phyloP scores from a whole-genome alignment of 768 basidiomycete genomes.

The Mycena haematopus region DNA sequence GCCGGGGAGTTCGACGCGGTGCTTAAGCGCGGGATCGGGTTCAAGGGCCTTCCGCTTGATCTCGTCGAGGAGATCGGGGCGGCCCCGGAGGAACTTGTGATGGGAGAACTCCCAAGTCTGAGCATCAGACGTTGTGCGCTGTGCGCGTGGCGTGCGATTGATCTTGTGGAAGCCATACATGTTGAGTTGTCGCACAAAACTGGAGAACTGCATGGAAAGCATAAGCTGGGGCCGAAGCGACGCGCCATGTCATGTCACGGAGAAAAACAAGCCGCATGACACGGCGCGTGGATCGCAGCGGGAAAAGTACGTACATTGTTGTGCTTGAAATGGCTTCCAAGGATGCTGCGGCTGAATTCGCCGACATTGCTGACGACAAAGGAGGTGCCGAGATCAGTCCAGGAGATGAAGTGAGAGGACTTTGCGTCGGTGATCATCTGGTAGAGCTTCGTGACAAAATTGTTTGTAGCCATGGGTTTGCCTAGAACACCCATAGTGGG shows the following conservation, averaged over 20 bases:
- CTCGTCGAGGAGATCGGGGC: constrained; percentile 81
- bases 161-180: constrained; percentile 98
- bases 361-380: constrained; percentile 88
- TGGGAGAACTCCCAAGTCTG: constrained; percentile 93
- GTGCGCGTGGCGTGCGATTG: constrained; percentile 87
- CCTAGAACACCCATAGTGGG: constrained; percentile 63
- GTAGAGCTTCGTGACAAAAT: constrained; percentile 89
- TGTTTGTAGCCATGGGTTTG: constrained; percentile 76
- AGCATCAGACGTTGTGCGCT: constrained; percentile 79
- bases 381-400: constrained; percentile 83
- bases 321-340: constrained; percentile 90
- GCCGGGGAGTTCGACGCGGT: constrained; percentile 81
- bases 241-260: neutral
- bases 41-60: constrained; percentile 89
- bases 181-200: constrained; percentile 93
- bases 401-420: constrained; percentile 79
- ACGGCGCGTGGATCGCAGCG: constrained; percentile 17
- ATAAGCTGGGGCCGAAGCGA: neutral
- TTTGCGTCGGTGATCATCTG: constrained; percentile 90
- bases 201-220: constrained; percentile 71
- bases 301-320: constrained; percentile 68
- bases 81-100: constrained; percentile 81
- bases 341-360: constrained; percentile 84
- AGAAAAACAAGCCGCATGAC: constrained; percentile 9
- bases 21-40: constrained; percentile 73